Percentiles rank a stretch among this genome's conserved stretches.
These are phyloP conservation scores for Aspergillus pseudoterreus DNA, from an alignment of 2,329 filamentous ascomycete species.

Conservation along the genomic window DNA sequence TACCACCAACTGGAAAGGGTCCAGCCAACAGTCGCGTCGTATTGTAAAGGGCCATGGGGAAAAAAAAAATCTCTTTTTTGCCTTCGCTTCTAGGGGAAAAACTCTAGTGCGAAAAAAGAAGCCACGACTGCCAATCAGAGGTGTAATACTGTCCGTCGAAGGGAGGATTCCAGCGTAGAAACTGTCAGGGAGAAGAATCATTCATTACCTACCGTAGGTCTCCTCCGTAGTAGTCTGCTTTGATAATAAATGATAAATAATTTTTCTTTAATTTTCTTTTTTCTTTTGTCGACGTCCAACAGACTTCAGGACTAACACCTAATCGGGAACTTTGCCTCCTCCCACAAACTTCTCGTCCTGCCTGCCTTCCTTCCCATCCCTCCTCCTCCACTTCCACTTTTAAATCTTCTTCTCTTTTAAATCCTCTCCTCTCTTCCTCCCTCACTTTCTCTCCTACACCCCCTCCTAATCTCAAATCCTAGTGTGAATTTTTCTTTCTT, in stretches of 20 bases:
- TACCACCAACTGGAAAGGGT: not conserved
- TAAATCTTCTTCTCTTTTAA: slow-evolving; percentile 6
- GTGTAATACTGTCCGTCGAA: too few species aligned
- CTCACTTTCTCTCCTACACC: slow-evolving; percentile 8
- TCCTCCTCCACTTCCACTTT: not conserved
- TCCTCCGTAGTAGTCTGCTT: too few species aligned
- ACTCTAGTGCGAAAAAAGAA: too few species aligned
- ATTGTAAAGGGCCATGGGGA: too few species aligned
- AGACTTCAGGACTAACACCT: slow-evolving; percentile 2
- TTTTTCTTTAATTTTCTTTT: too few species aligned
- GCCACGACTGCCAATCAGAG: too few species aligned
- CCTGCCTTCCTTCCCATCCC: slow-evolving; percentile 4
- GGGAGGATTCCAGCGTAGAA: too few species aligned
- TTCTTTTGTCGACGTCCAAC: too few species aligned
- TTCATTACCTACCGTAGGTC: too few species aligned
- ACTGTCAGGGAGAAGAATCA: too few species aligned
- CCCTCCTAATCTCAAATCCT: slow-evolving; percentile 9
- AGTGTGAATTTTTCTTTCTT: slow-evolving; percentile 9
- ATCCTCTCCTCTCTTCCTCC: slow-evolving; percentile 14
- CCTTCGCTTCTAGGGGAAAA: slow-evolving; percentile 2
- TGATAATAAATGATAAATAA: too few species aligned
- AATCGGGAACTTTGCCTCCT: slow-evolving; percentile 10
- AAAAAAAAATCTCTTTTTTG: not conserved
- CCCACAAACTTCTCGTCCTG: slow-evolving; percentile 22
- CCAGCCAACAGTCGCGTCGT: slow-evolving; percentile 1